Evolutionary conservation across 768 basidiomycete genomes (phyloP).

Genomic region (Mycena rosella): DNA sequence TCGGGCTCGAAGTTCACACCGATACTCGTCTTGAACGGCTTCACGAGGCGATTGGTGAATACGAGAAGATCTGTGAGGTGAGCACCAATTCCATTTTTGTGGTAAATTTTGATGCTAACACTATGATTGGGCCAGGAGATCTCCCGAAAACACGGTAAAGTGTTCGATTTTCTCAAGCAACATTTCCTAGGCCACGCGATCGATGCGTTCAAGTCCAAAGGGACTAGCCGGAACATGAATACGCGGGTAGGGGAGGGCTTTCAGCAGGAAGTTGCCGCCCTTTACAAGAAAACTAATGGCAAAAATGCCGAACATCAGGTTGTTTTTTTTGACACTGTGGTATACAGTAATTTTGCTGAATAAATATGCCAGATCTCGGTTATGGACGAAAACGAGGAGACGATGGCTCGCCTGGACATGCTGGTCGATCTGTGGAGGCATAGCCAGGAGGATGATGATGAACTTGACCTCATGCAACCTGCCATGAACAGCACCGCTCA

Average conservation of each 20-base stretch:
- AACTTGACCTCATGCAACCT: neutral
- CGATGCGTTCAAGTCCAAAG: slow-evolving; percentile 37
- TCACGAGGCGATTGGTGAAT: slow-evolving; percentile 25
- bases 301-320: slow-evolving; percentile 48
- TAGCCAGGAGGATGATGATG: neutral
- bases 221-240: slow-evolving; percentile 44
- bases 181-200: slow-evolving; percentile 41
- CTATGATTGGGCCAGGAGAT: neutral
- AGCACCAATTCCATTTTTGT: neutral
- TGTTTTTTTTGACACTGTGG: neutral
- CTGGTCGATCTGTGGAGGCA: neutral
- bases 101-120: neutral
- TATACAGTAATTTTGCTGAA: neutral
- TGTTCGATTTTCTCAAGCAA: slow-evolving; percentile 47
- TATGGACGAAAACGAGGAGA: slow-evolving; percentile 43
- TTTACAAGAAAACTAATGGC: slow-evolving; percentile 47
- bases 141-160: slow-evolving; percentile 38
- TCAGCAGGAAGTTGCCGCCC: slow-evolving; percentile 45
- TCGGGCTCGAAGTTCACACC: slow-evolving; percentile 43
- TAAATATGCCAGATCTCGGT: slow-evolving; percentile 35
- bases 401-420: slow-evolving; percentile 10
- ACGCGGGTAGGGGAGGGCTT: slow-evolving; percentile 48
- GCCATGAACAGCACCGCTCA: neutral
- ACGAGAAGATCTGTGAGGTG: slow-evolving; percentile 27
- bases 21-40: slow-evolving; percentile 36